Evolutionary conservation across 2,329 filamentous ascomycete species (phyloP).

Genomic region (Sporothrix globosa): DNA sequence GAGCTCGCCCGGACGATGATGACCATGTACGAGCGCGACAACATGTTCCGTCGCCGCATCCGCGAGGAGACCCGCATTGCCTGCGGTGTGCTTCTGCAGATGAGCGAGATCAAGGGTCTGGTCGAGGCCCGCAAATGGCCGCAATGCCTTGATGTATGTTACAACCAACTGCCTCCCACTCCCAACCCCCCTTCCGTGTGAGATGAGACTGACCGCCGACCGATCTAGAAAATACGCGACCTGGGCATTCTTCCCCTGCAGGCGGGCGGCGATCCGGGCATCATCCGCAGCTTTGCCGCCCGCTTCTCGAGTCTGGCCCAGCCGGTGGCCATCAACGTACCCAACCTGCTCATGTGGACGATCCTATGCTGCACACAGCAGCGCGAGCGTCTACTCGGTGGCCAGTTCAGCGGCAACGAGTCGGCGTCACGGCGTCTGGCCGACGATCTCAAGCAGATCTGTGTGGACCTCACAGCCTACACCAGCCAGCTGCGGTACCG

Average conservation of each 20-base stretch:
- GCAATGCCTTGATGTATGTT: conserved; percentile 61
- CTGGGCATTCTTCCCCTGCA: conserved; percentile 81
- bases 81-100: conserved; percentile 60
- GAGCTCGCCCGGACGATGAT: conserved; percentile 65
- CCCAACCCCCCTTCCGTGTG: neutral
- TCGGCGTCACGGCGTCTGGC: conserved; percentile 66
- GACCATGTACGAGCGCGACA: conserved; percentile 63
- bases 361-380: conserved; percentile 83
- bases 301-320: conserved; percentile 78
- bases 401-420: conserved; percentile 75
- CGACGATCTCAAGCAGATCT: conserved; percentile 74
- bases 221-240: conserved; percentile 63
- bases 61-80: conserved; percentile 60
- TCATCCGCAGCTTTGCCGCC: conserved; percentile 77
- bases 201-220: conserved; percentile 3
- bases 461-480: conserved; percentile 89
- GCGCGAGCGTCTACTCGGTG: conserved; percentile 68
- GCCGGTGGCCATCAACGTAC: conserved; percentile 84
- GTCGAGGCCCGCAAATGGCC: conserved; percentile 61
- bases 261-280: conserved; percentile 72
- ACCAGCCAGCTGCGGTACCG: conserved; percentile 90
- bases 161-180: neutral
- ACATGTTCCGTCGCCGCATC: conserved; percentile 63
- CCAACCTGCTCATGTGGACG: conserved; percentile 91
- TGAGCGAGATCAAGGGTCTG: conserved; percentile 63